Conservation (phyloP, 495 filamentous ascomycete species). For the Haplographium delicatum region DNA sequence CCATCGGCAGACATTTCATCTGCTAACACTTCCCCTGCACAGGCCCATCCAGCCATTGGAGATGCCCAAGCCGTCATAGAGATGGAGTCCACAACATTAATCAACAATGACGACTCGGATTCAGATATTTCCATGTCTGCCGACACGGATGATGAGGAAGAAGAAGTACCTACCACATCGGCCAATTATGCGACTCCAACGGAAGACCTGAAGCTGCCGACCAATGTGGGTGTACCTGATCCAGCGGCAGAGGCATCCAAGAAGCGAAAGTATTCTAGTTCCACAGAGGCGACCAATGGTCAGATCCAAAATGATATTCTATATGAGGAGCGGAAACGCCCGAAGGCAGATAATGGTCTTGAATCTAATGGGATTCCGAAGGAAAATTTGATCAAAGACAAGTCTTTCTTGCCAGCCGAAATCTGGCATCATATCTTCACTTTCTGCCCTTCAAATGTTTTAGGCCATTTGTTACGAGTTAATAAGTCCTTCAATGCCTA, state of each 20-base stretch:
- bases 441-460: constrained; percentile 43
- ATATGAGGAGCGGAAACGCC: constrained; percentile 18
- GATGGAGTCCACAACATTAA: not conserved
- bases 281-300: constrained; percentile 12
- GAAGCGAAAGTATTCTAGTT: constrained; percentile 35
- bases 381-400: constrained; percentile 24
- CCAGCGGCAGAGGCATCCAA: constrained; percentile 16
- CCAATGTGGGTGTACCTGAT: not conserved
- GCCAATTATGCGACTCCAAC: not conserved
- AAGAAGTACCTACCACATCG: not conserved
- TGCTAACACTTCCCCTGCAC: constrained; percentile 17
- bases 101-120: constrained; percentile 19
- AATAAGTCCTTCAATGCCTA: constrained; percentile 48
- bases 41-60: not conserved
- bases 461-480: constrained; percentile 45
- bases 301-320: constrained; percentile 26
- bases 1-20: constrained; percentile 17
- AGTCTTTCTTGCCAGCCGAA: constrained; percentile 41
- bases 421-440: constrained; percentile 53
- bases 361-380: constrained; percentile 6
- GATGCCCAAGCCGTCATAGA: not conserved
- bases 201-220: not conserved
- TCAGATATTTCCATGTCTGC: constrained; percentile 28
- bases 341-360: constrained; percentile 30
- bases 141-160: constrained; percentile 21